Base-by-base conservation (phyloP, 2,329 filamentous ascomycete genomes). In the Hypoxylon sp. region DNA sequence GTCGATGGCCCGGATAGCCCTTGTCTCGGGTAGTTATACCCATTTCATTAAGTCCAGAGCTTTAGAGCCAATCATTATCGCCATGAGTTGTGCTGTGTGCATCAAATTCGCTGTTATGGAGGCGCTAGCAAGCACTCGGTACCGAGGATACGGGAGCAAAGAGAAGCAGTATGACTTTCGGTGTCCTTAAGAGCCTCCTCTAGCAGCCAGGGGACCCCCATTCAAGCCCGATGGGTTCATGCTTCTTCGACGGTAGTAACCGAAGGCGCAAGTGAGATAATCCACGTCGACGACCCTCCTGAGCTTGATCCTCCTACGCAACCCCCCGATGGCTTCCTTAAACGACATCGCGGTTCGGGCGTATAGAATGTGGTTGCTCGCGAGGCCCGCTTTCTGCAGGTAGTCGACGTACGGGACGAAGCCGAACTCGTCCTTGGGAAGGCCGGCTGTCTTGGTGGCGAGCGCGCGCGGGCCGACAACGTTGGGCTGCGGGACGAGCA, bases 321-420 rank as follows among this genome's bases (percentile, higher is more conserved):
- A 3, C 15, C 47, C 43, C 1, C 24, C 15, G 13, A 66, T 19
- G 7, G 65, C 65, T 44, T 68, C 54, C 15, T 56, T 51, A 37
- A 70, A 65, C 5, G 61, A 65, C 60, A 68, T 65, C 11, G 56
- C 55, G 3, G 65, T 62, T 22, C 68, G 68, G 8, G 56, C 46
- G 17, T 62, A 70, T 15, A 56, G n/a, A 6, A 68, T 67, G 41
- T 65, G 62, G 24, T 63, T 60, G 20, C 26, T 59, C 2, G 56
- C 52, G 24, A 70, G 59, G n/a, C 61, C 56, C 17, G 59, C 61
- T 15, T 51, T 22, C 17, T 65, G 53, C 17, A 70, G 60, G 39
- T 70, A 70, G n/a, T 63, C 56, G 53, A 64, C 58, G 47, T 68
- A 70, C 28, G 65, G 64, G 2, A 67, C 68, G 48, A 70, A 70